Evolutionary conservation across 73 alveolate species (phyloP).

Genomic region (Paramecium caudatum): DNA sequence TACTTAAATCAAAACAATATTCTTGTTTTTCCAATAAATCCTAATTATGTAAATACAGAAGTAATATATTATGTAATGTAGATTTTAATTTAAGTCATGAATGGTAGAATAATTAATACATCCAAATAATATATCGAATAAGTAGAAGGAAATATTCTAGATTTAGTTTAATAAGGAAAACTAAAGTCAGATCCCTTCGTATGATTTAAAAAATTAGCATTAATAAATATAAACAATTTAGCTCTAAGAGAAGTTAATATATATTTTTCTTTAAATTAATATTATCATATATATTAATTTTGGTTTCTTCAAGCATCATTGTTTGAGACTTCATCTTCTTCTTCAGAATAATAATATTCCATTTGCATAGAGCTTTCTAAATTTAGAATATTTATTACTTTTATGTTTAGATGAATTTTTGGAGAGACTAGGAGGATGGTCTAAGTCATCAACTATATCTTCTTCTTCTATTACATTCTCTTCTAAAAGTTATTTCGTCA

Average conservation of each 20-base stretch:
- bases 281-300: slow-evolving; percentile 24
- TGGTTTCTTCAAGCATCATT: neutral
- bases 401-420: slow-evolving; percentile 23
- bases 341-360: slow-evolving; percentile 35
- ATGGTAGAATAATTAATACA: slow-evolving; percentile 41
- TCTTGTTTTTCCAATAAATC: slow-evolving; percentile 26
- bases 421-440: slow-evolving; percentile 54
- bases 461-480: neutral
- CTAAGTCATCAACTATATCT: slow-evolving; percentile 34
- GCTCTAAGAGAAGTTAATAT: neutral
- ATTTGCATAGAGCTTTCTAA: slow-evolving; percentile 8
- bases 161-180: neutral
- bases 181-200: neutral
- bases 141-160: slow-evolving; percentile 4
- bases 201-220: slow-evolving; percentile 8
- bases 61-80: neutral
- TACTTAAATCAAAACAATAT: neutral
- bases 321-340: neutral
- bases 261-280: neutral
- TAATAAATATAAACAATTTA: neutral
- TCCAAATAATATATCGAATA: slow-evolving; percentile 39
- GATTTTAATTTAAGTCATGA: slow-evolving; percentile 53
- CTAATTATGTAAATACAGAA: slow-evolving; percentile 34
- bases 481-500: neutral
- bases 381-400: neutral